Evolutionary conservation across 441 rosid genomes (phyloP).

Genomic region (Euphorbia schlechtendalii): DNA sequence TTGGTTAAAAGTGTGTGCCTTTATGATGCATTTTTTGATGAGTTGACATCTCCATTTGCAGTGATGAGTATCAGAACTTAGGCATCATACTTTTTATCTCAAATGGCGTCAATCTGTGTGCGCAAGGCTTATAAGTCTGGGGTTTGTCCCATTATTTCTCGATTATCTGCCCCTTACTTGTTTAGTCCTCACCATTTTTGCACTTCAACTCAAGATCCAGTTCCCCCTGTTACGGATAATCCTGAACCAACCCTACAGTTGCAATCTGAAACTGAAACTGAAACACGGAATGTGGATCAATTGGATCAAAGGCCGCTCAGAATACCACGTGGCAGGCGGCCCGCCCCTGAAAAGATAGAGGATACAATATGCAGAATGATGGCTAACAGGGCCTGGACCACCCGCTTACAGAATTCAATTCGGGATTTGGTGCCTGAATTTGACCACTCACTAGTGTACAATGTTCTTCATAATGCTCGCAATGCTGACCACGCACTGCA

Average conservation of each 20-base stretch:
- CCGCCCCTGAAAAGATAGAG: constrained; percentile 56
- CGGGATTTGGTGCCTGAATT: constrained; percentile 67
- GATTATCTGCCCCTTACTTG: not conserved
- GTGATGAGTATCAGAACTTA: no score
- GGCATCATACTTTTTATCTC: not conserved
- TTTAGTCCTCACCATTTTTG: constrained; percentile 26
- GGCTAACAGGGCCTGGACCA: constrained; percentile 79
- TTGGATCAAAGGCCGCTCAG: constrained; percentile 14
- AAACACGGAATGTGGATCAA: constrained; percentile 8
- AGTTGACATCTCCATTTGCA: no score
- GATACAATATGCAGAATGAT: constrained; percentile 79
- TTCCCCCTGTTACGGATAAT: not conserved
- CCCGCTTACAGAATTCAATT: constrained; percentile 80
- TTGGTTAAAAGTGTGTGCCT: no score
- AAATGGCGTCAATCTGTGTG: constrained; percentile 5
- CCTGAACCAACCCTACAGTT: constrained; percentile 12
- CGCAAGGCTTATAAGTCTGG: not conserved
- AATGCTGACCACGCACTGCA: constrained; percentile 80
- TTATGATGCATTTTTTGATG: no score
- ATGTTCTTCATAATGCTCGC: constrained; percentile 65
- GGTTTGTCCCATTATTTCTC: no score
- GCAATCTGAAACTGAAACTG: constrained; percentile 15
- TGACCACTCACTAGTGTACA: constrained; percentile 68
- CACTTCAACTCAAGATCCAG: constrained; percentile 31
- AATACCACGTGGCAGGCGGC: constrained; percentile 47